Evolutionary conservation across 495 filamentous ascomycete genomes (phyloP).

Genomic region (Penicillium salamii): DNA sequence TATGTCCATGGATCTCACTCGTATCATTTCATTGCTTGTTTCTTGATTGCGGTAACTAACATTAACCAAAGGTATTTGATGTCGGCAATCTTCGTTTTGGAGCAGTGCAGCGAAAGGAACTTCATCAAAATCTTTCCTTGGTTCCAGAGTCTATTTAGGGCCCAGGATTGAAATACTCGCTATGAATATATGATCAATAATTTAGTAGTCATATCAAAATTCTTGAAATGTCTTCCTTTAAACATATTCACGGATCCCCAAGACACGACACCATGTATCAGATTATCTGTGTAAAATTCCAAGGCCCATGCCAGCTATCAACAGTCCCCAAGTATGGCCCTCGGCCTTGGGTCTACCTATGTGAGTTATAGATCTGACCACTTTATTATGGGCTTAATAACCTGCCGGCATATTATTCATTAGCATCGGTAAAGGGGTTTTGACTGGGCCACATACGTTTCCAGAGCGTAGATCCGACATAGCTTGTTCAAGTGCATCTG

Average conservation of each 20-base stretch:
- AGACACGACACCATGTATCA: too few relatives aligned
- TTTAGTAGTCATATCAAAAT: too few relatives aligned
- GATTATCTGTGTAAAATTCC: too few relatives aligned
- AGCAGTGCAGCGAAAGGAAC: constrained; percentile 61
- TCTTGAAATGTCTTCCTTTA: too few relatives aligned
- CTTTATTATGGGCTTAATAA: constrained; percentile 22
- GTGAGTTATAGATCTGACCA: constrained; percentile 10
- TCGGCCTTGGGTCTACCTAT: neutral
- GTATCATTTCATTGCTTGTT: neutral
- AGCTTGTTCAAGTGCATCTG: constrained; percentile 25
- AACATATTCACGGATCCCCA: too few relatives aligned
- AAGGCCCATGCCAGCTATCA: too few relatives aligned
- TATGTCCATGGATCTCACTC: constrained; percentile 41
- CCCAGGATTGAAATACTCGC: too few relatives aligned
- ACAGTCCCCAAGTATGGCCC: too few relatives aligned
- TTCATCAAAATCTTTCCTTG: constrained; percentile 45
- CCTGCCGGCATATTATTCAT: neutral
- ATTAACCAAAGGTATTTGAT: constrained; percentile 61
- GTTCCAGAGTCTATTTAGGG: constrained; percentile 12
- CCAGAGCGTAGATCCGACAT: constrained; percentile 34
- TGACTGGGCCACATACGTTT: constrained; percentile 3
- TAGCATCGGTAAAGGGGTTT: neutral
- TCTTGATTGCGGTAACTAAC: neutral
- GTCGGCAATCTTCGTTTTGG: constrained; percentile 70
- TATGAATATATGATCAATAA: too few relatives aligned